Evolutionary conservation across 2,329 filamentous ascomycete genomes (phyloP).

Genomic region (Plenodomus biglobosus): DNA sequence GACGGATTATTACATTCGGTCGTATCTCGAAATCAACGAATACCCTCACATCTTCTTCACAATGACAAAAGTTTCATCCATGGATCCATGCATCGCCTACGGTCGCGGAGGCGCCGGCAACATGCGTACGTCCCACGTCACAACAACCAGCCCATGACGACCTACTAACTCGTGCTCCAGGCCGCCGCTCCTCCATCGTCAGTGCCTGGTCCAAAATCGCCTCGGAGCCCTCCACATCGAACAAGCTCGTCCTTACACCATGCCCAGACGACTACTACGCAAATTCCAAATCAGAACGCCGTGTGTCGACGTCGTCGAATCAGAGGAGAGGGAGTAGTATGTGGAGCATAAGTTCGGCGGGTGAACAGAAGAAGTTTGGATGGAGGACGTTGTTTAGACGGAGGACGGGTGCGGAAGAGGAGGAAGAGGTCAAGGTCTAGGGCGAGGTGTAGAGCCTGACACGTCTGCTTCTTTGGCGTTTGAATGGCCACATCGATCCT

Average conservation of each 20-base stretch:
- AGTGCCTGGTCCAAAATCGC: slow-evolving; percentile 10
- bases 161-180: neutral
- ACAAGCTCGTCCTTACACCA: neutral
- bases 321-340: neutral
- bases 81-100: slow-evolving; percentile 11
- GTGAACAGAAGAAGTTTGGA: neutral
- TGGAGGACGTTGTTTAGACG: neutral
- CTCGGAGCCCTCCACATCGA: neutral
- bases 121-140: slow-evolving; percentile 8
- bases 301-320: neutral
- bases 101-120: slow-evolving; percentile 17
- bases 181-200: slow-evolving; percentile 13
- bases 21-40: neutral
- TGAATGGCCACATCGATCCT: neutral
- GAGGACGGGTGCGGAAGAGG: neutral
- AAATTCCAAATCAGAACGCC: slow-evolving; percentile 4
- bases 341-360: neutral
- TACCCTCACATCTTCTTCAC: neutral
- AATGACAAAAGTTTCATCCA: neutral
- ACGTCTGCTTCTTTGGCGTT: neutral
- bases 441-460: neutral
- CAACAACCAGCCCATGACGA: neutral
- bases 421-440: neutral
- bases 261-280: slow-evolving; percentile 11
- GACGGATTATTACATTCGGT: neutral